Percentiles rank a stretch among this genome's conserved stretches.
Evolutionary conservation across 768 basidiomycete species (phyloP).

Genomic region (Mrakia frigida): DNA sequence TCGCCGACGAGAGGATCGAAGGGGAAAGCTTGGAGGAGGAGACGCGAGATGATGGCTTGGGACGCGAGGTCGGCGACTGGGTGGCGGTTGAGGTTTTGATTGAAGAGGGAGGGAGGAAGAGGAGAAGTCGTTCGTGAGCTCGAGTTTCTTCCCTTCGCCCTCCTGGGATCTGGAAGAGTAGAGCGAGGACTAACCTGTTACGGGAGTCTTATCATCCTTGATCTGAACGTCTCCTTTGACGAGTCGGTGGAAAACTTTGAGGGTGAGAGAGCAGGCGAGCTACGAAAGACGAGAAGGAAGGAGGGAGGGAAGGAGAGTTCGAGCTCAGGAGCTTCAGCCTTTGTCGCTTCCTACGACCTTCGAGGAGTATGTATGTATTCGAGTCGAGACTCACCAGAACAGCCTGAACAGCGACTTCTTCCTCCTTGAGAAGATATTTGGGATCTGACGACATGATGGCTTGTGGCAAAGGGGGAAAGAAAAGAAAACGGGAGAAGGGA

Average conservation of each 20-base stretch:
- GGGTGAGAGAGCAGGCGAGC: slow-evolving; percentile 14
- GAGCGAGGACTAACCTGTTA: slow-evolving; percentile 57
- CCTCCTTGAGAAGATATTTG: slow-evolving; percentile 3
- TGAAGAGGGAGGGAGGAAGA: too few relatives aligned
- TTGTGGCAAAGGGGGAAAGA: background rate
- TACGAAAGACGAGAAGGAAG: background rate
- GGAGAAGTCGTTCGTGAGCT: background rate
- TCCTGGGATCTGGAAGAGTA: background rate
- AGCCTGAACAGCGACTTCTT: slow-evolving; percentile 6
- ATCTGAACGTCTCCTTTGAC: slow-evolving; percentile 77
- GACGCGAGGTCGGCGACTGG: slow-evolving; percentile 87
- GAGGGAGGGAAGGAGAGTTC: background rate
- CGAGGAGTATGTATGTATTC: too few relatives aligned
- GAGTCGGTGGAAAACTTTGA: slow-evolving; percentile 68
- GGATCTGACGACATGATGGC: background rate
- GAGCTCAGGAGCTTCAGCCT: background rate
- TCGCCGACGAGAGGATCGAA: slow-evolving; percentile 85
- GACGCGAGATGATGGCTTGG: slow-evolving; percentile 80
- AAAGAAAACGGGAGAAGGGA: background rate
- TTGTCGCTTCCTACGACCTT: background rate
- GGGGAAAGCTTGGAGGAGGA: slow-evolving; percentile 72
- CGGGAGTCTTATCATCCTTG: slow-evolving; percentile 87
- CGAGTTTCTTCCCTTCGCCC: background rate
- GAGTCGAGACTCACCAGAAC: background rate
- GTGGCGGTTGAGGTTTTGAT: too few relatives aligned